Evolutionary conservation across 176 grass and related monocot genomes (phyloP), one percentile per base, ranked within the genome.

Genomic region (Carex littledalei): DNA sequence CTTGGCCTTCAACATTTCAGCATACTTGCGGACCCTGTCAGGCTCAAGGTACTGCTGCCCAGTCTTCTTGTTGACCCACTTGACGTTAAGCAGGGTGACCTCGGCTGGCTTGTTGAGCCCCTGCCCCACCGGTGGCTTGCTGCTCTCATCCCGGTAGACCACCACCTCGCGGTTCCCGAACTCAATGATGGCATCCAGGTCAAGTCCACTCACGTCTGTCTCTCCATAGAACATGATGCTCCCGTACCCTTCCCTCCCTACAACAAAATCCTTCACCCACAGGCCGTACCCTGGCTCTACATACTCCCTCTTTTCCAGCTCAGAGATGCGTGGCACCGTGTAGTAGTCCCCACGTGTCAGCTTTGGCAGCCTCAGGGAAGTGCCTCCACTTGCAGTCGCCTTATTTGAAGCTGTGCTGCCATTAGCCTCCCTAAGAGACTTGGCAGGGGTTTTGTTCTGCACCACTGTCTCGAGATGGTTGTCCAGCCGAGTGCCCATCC

Each of bases 161-260:
- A 94, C 88, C 83, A 98, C 95, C 81, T 98, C 95, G 0, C 95
- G 91, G 86, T 87, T 80, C 62, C 87, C 94, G 83, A 98, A 98
- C 85, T 98, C 84, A 18, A 94, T 73, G 12, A 88, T 87, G 0
- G 85, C 85, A 81, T 98, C 89, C 63, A 98, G 85, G 90, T 94
- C 93, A 17, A 98, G 88, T 41, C 64, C 85, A 20, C 92, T 89
- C 18, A 94, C 88, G 49, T 98, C 91, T 0, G 95, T 98, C 81
- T 92, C 93, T 49, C 91, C 95, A 16, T 84, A 86, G 55, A 94
- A 90, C 58, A 90, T 92, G 68, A 98, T 94, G 81, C 93, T 94
- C 49, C 95, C 95, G 4, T 93, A 98, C 37, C 66, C 88, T 59
- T 74, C 89, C 41, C 91, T 88, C 18, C 95, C 95, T 3, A 98